Evolutionary conservation across 495 filamentous ascomycete species (phyloP), one percentile per base, ranked within the genome.

Genomic region (Astrothelium subdiscretum): DNA sequence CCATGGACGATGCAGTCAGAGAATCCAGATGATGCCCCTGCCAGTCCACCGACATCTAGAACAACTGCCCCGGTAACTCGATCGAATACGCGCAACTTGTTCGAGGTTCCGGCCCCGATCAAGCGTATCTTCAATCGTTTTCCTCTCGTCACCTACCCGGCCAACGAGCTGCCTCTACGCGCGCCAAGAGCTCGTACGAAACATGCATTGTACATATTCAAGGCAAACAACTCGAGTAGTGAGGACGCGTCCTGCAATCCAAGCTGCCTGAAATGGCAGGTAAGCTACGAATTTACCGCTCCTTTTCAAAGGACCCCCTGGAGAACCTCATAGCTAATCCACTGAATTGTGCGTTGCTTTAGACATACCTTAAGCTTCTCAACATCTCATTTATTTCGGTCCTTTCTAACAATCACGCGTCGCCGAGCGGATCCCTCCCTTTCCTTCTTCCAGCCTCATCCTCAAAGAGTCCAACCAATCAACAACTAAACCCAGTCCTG

Each of bases 261-360:
- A 2, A 83, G 83, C 66, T 98, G 94, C 79, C 79, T 98, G 65
- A 96, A 92, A 76, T 97, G 91, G 91, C 94, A 97, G 87, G 92
- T 91, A 69, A 57, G 85, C 79, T 12, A 29, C 15, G 35, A 38
- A 38, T 8, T 15, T 38, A 8, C 8, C 8, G 8, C 27, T 58
- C 8, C 22, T 12, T 42, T 5, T 31, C 22, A 31, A 42, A 27
- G 20, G 11, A n/a, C 15, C 5, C n/a, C 20, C 10, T 27, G 27
- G 4, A 44, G 26, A 35, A 29, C 52, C 27, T 26, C 29, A 32
- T 32, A 32, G 24, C 20, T 18, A 48, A 52, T 12, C 40, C 29
- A 59, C 18, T 57, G 52, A 22, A 18, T n/a, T 35, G 52, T 29
- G 26, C 8, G 22, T 15, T 48, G 65, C 38, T 60, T 29, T 72